phyloP scores from a whole-genome alignment of 495 filamentous ascomycete species.

The Eremomyces bilateralis region DNA sequence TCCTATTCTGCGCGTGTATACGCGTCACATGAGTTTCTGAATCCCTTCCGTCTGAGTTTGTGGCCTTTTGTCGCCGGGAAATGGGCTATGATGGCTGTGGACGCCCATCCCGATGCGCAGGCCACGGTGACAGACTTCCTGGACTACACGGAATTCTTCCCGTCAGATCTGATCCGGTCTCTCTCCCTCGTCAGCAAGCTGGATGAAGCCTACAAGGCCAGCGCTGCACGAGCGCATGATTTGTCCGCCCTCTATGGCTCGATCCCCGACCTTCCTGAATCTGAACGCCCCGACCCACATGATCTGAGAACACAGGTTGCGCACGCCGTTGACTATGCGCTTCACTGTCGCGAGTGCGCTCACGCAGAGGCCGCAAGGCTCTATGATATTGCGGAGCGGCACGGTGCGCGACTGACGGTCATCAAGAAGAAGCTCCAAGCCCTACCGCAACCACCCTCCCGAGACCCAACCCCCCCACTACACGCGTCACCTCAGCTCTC shows the following conservation, averaged over 20 bases:
- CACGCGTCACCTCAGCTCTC: neutral
- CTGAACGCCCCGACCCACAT: constrained; percentile 30
- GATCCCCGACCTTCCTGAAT: constrained; percentile 36
- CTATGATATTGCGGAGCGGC: constrained; percentile 54
- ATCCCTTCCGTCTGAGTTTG: too few species aligned
- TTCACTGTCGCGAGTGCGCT: constrained; percentile 53
- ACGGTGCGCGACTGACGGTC: constrained; percentile 49
- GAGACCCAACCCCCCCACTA: constrained; percentile 39
- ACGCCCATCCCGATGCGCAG: constrained; percentile 85
- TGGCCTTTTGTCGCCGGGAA: too few species aligned
- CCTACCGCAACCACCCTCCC: constrained; percentile 48
- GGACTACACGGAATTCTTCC: constrained; percentile 87
- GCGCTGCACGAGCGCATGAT: constrained; percentile 44
- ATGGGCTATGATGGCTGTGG: too few species aligned
- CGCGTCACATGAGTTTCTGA: too few species aligned
- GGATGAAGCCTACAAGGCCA: constrained; percentile 44
- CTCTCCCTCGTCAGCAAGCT: constrained; percentile 72
- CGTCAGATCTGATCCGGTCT: constrained; percentile 77
- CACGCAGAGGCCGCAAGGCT: constrained; percentile 69
- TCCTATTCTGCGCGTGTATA: too few species aligned
- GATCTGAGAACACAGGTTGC: constrained; percentile 58
- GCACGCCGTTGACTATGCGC: constrained; percentile 43
- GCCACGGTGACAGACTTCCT: constrained; percentile 87
- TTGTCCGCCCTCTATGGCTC: constrained; percentile 52
- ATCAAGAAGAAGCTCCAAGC: constrained; percentile 67